Evolutionary conservation across 75 land plant species (phyloP).

Genomic region (Adiantum capillusveneris): DNA sequence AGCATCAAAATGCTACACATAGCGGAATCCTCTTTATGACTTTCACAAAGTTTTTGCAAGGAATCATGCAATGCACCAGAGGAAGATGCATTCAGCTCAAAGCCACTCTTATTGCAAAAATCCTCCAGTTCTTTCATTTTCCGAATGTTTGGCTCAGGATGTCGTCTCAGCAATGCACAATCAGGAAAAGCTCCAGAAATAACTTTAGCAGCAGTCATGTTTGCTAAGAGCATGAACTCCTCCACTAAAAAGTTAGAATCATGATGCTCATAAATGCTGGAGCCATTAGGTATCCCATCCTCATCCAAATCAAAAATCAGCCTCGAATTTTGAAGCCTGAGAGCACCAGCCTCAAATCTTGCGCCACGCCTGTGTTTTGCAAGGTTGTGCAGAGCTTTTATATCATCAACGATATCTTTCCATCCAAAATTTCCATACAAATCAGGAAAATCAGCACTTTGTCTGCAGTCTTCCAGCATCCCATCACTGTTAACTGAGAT

Average conservation of each 20-base stretch:
- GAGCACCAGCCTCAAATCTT: slow-evolving; percentile 68
- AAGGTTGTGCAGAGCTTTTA: slow-evolving; percentile 49
- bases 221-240: slow-evolving; percentile 96
- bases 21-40: slow-evolving; percentile 62
- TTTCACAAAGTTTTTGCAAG: slow-evolving; percentile 43
- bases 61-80: slow-evolving; percentile 67
- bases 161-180: slow-evolving; percentile 73
- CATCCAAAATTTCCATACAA: slow-evolving; percentile 53
- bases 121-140: slow-evolving; percentile 80
- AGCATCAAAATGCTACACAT: slow-evolving; percentile 63
- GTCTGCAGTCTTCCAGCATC: slow-evolving; percentile 6
- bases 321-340: slow-evolving; percentile 57
- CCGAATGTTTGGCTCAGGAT: slow-evolving; percentile 79
- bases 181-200: slow-evolving; percentile 78
- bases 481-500: slow-evolving; percentile 9
- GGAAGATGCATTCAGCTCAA: slow-evolving; percentile 70
- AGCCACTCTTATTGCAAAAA: slow-evolving; percentile 66
- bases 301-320: slow-evolving; percentile 62
- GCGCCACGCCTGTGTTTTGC: slow-evolving; percentile 53
- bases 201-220: slow-evolving; percentile 74
- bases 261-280: slow-evolving; percentile 32
- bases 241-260: slow-evolving; percentile 79
- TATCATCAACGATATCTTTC: slow-evolving; percentile 52
- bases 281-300: slow-evolving; percentile 68
- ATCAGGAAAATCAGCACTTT: slow-evolving; percentile 23